These are phyloP conservation scores for Metarhizium anisopliae DNA, from an alignment of 2,329 filamentous ascomycete genomes.

Conservation along the genomic window DNA sequence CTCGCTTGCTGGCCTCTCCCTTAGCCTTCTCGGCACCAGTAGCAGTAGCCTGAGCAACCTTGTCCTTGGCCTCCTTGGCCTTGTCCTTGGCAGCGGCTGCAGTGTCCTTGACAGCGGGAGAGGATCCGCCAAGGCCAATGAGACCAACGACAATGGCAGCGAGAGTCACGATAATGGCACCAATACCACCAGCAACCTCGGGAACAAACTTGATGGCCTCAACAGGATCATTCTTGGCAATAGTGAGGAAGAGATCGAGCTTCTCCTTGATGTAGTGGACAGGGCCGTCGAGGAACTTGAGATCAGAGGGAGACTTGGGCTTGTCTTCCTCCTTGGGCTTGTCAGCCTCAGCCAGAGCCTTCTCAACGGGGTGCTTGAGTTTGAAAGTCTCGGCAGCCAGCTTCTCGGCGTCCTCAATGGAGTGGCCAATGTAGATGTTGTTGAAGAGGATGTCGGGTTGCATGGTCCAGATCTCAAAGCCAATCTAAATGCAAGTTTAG, in stretches of 20 bases:
- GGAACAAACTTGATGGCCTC: conserved; percentile 83
- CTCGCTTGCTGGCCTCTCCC: conserved; percentile 58
- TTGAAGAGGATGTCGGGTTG: conserved; percentile 97
- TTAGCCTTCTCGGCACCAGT: conserved; percentile 66
- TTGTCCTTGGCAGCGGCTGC: conserved; percentile 58
- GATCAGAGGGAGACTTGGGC: conserved; percentile 62
- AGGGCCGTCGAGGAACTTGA: conserved; percentile 87
- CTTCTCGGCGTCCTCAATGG: conserved; percentile 81
- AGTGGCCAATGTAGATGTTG: conserved; percentile 99
- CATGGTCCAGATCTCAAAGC: conserved; percentile 99
- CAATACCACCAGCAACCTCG: conserved; percentile 77
- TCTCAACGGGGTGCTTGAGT: conserved; percentile 77
- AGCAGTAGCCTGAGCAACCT: conserved; percentile 51
- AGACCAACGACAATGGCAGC: conserved; percentile 62
- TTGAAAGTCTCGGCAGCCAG: conserved; percentile 84
- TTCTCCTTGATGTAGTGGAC: conserved; percentile 85
- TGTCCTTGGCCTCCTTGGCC: conserved; percentile 60
- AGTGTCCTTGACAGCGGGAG: conserved; percentile 65
- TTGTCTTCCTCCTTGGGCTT: conserved; percentile 65
- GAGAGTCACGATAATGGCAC: conserved; percentile 59
- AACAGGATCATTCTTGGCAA: conserved; percentile 73
- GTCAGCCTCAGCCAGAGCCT: conserved; percentile 66
- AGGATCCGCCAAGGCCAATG: conserved; percentile 54
- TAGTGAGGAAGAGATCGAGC: conserved; percentile 79
- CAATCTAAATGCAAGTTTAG: conserved; percentile 54